These are phyloP conservation scores for Closterium sp. DNA, from an alignment of 139 green algal species.

Conservation along the genomic window DNA sequence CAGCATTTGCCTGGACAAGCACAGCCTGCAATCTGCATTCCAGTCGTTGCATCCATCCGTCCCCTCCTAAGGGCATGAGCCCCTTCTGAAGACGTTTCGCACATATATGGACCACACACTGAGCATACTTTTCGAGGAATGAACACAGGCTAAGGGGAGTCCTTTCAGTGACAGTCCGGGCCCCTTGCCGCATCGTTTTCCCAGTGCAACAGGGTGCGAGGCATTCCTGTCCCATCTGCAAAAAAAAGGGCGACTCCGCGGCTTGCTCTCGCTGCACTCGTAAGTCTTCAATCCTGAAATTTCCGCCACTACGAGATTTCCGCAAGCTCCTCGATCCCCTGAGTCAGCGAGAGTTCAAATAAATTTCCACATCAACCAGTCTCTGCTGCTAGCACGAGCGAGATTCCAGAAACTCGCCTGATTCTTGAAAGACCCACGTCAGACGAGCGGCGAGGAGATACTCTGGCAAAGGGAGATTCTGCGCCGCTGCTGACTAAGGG, in stretches of 20 bases:
- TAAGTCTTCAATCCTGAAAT: background rate
- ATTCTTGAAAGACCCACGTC: background rate
- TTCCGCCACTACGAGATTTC: background rate
- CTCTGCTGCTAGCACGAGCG: background rate
- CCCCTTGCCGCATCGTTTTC: background rate
- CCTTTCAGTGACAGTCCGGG: background rate
- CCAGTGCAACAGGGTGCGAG: background rate
- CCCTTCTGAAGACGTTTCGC: background rate
- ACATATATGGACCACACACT: background rate
- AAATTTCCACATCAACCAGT: background rate
- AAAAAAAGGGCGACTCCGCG: background rate
- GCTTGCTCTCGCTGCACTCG: background rate
- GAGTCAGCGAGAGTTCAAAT: background rate
- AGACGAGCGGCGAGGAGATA: background rate
- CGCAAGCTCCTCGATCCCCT: background rate
- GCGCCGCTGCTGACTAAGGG: background rate
- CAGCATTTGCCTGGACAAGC: background rate
- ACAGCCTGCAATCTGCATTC: background rate
- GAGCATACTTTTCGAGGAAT: background rate
- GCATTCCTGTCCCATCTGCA: background rate
- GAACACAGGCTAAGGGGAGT: too few species aligned
- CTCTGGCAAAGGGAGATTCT: background rate
- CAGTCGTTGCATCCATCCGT: background rate
- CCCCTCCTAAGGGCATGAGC: background rate
- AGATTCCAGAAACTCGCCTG: background rate